Conservation (phyloP, 306 rosid species). For the Quercus glauca region DNA sequence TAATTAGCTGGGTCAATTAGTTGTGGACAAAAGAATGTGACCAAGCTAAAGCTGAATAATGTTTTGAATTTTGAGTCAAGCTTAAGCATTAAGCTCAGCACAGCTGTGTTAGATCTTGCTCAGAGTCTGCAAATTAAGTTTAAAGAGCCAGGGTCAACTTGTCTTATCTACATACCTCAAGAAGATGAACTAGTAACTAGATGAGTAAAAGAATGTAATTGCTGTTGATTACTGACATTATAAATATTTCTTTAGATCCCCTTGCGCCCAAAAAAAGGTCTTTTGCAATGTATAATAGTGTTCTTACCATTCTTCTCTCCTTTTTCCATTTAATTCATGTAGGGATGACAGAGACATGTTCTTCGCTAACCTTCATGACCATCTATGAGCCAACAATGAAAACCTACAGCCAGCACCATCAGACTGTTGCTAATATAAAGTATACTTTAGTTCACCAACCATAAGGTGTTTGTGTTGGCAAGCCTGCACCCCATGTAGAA, state of each 20-base stretch:
- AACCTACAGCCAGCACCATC: constrained; percentile 19
- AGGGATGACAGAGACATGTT: constrained; percentile 96
- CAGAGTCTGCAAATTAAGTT: not conserved
- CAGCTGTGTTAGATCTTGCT: not conserved
- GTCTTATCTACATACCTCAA: not conserved
- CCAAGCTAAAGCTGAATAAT: not conserved
- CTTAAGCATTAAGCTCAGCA: not conserved
- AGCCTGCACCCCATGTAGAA: constrained; percentile 92
- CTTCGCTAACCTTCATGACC: constrained; percentile 72
- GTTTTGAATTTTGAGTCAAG: not conserved
- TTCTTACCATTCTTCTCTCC: constrained; percentile 14
- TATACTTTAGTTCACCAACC: constrained; percentile 30
- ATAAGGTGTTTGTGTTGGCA: constrained; percentile 87
- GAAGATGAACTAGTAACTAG: not conserved
- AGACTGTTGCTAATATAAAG: constrained; percentile 18
- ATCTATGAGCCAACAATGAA: constrained; percentile 48
- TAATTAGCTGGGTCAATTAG: not conserved
- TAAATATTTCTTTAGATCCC: not conserved
- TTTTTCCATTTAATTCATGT: constrained; percentile 21
- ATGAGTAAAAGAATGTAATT: not conserved
- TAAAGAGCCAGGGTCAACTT: not conserved
- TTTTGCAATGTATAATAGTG: not conserved
- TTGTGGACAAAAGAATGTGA: not conserved
- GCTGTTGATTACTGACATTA: not conserved
- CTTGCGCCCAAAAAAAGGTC: not conserved